A percentile compares a stretch with the other conserved stretches of the same genome.
phyloP scores from a whole-genome alignment of 1,284 basidiomycete species.

The Austroboletus niveus region DNA sequence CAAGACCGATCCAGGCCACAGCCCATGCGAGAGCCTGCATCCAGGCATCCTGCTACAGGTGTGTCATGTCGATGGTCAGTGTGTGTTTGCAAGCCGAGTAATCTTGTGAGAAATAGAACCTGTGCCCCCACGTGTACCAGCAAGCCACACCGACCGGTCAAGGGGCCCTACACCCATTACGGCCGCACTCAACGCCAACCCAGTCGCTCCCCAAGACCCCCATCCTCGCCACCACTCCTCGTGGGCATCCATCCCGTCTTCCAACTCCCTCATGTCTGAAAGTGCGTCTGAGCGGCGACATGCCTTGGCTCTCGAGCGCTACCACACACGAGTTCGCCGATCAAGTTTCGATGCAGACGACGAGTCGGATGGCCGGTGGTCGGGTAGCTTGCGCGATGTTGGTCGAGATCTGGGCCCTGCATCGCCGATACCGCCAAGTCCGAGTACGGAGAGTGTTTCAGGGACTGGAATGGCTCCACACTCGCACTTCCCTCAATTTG shows the following conservation, averaged over 20 bases:
- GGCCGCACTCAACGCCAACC: constrained; percentile 9
- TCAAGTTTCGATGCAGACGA: constrained; percentile 29
- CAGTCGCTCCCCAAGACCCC: constrained; percentile 12
- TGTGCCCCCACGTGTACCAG: constrained; percentile 11
- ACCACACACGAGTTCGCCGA: constrained; percentile 18
- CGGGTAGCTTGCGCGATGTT: constrained; percentile 16
- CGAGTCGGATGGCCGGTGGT: constrained; percentile 26
- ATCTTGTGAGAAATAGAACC: constrained; percentile 14
- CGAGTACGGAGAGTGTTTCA: constrained; percentile 14
- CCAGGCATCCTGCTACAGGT: constrained; percentile 17
- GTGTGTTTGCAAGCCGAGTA: not conserved
- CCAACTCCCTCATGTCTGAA: constrained; percentile 44
- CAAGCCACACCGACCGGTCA: constrained; percentile 13
- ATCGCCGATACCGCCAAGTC: constrained; percentile 17
- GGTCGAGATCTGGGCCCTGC: constrained; percentile 7
- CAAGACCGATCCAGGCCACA: constrained; percentile 17
- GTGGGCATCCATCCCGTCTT: constrained; percentile 32
- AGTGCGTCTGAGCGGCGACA: constrained; percentile 41
- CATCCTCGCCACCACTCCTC: constrained; percentile 23
- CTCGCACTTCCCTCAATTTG: constrained; percentile 10
- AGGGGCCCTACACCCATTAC: constrained; percentile 17
- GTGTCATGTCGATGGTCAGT: constrained; percentile 1
- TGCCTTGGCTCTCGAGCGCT: constrained; percentile 32
- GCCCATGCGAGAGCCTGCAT: constrained; percentile 8
- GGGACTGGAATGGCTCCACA: constrained; percentile 1